phyloP scores from a whole-genome alignment of 2,329 filamentous ascomycete genomes.

The Chlorencoelia australis region DNA sequence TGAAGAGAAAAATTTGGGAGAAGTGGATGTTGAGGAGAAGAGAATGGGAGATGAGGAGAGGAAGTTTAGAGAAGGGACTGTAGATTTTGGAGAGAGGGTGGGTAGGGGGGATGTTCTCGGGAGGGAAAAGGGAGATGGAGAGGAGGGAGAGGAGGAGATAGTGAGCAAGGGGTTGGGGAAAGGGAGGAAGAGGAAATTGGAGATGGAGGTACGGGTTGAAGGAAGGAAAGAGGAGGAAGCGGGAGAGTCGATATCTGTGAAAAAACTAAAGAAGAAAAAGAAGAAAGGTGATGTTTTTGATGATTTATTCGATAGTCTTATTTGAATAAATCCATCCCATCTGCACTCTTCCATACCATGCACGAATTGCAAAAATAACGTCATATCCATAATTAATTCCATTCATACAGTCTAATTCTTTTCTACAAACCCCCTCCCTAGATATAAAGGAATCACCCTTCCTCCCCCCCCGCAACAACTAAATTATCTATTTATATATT shows the following conservation, averaged over 20 bases:
- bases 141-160: slow-evolving; percentile 1
- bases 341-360: background rate
- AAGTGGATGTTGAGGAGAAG: background rate
- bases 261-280: slow-evolving; percentile 42
- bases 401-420: background rate
- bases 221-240: slow-evolving; percentile 2
- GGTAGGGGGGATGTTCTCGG: slow-evolving; percentile 17
- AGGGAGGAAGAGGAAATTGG: slow-evolving; percentile 16
- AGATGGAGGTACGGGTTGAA: slow-evolving; percentile 1
- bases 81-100: slow-evolving; percentile 27
- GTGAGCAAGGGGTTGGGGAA: slow-evolving; percentile 14
- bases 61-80: background rate
- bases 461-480: background rate
- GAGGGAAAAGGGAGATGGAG: background rate
- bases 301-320: slow-evolving; percentile 55
- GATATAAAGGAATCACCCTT: background rate
- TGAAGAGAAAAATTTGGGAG: slow-evolving; percentile 4
- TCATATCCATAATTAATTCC: background rate
- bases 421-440: background rate
- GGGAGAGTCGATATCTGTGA: slow-evolving; percentile 26
- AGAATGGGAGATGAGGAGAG: slow-evolving; percentile 1
- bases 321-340: slow-evolving; percentile 23
- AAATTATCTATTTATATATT: slow-evolving; percentile 18
- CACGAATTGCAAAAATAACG: background rate
- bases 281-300: slow-evolving; percentile 60